Conservation (phyloP, 352 stramenopile species). For the Phytopythium mirpurense region DNA sequence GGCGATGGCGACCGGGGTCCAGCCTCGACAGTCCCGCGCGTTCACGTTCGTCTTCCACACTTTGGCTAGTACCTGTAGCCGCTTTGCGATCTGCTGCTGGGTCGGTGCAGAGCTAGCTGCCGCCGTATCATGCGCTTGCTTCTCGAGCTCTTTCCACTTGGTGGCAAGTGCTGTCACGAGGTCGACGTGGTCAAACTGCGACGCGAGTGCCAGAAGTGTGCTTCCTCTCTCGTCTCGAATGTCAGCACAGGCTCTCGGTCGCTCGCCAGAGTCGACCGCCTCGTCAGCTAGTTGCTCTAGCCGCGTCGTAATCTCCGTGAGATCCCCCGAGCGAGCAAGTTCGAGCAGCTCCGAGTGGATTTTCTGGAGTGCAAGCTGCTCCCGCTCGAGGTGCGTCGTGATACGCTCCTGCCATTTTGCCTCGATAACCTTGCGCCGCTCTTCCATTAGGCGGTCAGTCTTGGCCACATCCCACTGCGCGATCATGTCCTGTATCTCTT, state of each 20-base stretch:
- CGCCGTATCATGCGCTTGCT: conserved; percentile 20
- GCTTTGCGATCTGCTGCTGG: conserved; percentile 21
- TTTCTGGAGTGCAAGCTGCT: conserved; percentile 75
- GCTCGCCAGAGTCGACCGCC: conserved; percentile 45
- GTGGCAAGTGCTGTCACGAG: conserved; percentile 54
- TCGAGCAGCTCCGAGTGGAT: conserved; percentile 79
- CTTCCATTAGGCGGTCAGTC: conserved; percentile 63
- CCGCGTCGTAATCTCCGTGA: conserved; percentile 39
- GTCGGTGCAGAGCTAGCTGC: conserved; percentile 13
- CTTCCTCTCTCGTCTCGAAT: conserved; percentile 76
- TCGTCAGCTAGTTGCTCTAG: conserved; percentile 77
- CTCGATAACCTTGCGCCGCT: conserved; percentile 62
- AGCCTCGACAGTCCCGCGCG: conserved; percentile 75
- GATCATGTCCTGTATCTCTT: conserved; percentile 53
- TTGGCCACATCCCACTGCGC: conserved; percentile 63
- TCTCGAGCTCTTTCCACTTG: conserved; percentile 44
- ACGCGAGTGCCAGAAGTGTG: conserved; percentile 69
- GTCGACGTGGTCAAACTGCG: conserved; percentile 60
- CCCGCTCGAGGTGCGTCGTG: conserved; percentile 78
- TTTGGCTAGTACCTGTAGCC: conserved; percentile 32
- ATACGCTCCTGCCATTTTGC: conserved; percentile 82
- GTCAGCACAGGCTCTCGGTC: conserved; percentile 59
- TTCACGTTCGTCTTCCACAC: conserved; percentile 68
- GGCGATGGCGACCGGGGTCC: conserved; percentile 79
- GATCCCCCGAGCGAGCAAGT: conserved; percentile 34